Percentiles rank a stretch among this genome's conserved stretches.
Conservation (phyloP, 202 grass and related monocot genomes). For the Bolboschoenoplectus hybrid region DNA sequence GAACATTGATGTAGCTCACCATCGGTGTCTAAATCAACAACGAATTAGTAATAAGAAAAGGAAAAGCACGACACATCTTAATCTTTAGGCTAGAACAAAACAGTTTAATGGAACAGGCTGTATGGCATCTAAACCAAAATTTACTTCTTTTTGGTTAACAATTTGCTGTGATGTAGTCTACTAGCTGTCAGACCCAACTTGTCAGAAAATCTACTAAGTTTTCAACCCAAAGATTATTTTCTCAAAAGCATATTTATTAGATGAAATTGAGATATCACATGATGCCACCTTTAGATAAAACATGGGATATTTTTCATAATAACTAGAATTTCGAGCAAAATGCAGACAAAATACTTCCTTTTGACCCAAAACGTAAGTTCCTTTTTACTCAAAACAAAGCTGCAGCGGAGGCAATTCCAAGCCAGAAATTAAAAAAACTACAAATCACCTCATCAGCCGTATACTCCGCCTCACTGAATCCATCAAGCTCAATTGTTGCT, state of each 20-base stretch:
- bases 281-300: not conserved
- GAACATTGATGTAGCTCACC: slow-evolving; percentile 87
- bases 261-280: not conserved
- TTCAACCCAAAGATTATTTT: not conserved
- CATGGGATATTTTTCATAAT: not conserved
- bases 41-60: not conserved
- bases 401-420: not conserved
- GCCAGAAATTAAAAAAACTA: not conserved
- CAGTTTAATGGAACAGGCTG: not conserved
- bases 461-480: slow-evolving; percentile 85
- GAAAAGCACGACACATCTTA: not conserved
- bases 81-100: not conserved
- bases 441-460: slow-evolving; percentile 69
- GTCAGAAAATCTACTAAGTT: not conserved
- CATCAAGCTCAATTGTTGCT: slow-evolving; percentile 80
- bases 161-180: not conserved
- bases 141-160: not conserved
- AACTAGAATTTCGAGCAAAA: not conserved
- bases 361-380: not conserved
- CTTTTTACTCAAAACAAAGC: not conserved
- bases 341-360: not conserved
- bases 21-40: slow-evolving; percentile 69
- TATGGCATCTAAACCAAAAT: not conserved
- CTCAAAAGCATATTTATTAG: not conserved
- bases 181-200: not conserved